Evolutionary conservation across 2,329 filamentous ascomycete genomes (phyloP).

Genomic region (Trichoderma koningii): DNA sequence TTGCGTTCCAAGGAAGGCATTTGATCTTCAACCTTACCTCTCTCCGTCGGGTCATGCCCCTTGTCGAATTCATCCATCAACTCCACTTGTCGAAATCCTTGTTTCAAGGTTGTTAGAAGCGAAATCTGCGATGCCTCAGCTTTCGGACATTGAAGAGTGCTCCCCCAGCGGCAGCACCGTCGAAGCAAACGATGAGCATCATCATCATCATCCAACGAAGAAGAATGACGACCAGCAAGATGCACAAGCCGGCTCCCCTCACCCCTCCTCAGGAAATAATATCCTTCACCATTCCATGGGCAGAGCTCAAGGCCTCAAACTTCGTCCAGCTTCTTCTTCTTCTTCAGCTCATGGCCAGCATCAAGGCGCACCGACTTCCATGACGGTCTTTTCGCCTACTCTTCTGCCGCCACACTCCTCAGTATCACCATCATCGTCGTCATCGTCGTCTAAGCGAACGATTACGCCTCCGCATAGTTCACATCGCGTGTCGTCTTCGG

Average conservation of each 20-base stretch:
- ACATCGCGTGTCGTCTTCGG: neutral
- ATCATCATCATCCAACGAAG: neutral
- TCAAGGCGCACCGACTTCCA: neutral
- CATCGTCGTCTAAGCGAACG: neutral
- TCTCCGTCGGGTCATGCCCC: too few relatives aligned
- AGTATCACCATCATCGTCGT: neutral
- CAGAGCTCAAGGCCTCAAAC: neutral
- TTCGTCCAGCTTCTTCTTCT: neutral
- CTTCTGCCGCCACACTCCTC: neutral
- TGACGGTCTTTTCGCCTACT: neutral
- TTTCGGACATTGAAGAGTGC: conserved; percentile 1
- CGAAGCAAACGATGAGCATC: neutral
- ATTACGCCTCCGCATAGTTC: neutral
- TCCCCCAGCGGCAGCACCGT: neutral
- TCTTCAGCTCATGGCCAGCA: neutral
- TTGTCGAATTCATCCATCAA: too few relatives aligned
- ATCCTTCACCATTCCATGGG: neutral
- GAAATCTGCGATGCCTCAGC: neutral
- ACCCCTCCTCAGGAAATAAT: too few relatives aligned
- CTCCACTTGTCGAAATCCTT: too few relatives aligned
- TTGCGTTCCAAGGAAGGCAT: too few relatives aligned
- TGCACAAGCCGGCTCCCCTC: neutral
- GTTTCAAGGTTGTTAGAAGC: too few relatives aligned
- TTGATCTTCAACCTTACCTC: too few relatives aligned
- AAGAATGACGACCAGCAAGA: neutral